Evolutionary conservation across 208 protist species (phyloP).

Genomic region (Leishmania arabica): DNA sequence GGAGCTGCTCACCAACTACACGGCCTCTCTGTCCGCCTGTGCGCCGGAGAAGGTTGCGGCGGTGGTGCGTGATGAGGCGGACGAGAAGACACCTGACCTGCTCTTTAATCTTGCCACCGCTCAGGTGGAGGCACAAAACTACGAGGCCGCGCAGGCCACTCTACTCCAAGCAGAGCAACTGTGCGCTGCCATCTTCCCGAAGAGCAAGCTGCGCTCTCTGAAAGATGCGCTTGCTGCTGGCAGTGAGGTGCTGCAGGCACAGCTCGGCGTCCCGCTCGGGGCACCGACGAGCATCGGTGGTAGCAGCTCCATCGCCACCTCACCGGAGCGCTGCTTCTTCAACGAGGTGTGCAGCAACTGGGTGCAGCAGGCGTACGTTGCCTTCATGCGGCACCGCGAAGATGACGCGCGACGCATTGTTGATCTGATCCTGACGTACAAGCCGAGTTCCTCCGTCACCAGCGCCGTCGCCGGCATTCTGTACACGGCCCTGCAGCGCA

Average conservation of each 20-base stretch:
- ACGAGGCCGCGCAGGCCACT: constrained; percentile 49
- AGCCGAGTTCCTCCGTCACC: constrained; percentile 63
- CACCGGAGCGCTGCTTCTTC: constrained; percentile 73
- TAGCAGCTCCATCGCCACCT: constrained; percentile 3
- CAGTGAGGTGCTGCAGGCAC: constrained; percentile 27
- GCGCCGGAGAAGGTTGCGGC: constrained; percentile 48
- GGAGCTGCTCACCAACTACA: constrained; percentile 80
- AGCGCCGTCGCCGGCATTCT: constrained; percentile 74
- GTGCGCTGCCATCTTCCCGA: constrained; percentile 45
- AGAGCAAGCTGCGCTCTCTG: constrained; percentile 52
- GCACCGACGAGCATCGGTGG: constrained; percentile 2
- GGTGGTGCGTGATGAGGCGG: constrained; percentile 43
- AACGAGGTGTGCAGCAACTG: constrained; percentile 79
- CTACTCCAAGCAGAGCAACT: constrained; percentile 69
- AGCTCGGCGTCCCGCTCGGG: constrained; percentile 29
- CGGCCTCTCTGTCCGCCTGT: constrained; percentile 47
- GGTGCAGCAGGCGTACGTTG: constrained; percentile 82
- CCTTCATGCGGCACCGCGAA: constrained; percentile 49
- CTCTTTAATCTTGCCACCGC: constrained; percentile 82
- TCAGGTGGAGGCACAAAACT: constrained; percentile 62
- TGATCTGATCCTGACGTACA: constrained; percentile 50
- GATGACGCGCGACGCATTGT: constrained; percentile 52
- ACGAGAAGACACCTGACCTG: constrained; percentile 72
- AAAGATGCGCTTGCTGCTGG: constrained; percentile 47
- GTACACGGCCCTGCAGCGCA: constrained; percentile 60